Evolutionary conservation across 2,329 filamentous ascomycete genomes (phyloP), one percentile per base, ranked within the genome.

Genomic region (Phialophora chinensis): DNA sequence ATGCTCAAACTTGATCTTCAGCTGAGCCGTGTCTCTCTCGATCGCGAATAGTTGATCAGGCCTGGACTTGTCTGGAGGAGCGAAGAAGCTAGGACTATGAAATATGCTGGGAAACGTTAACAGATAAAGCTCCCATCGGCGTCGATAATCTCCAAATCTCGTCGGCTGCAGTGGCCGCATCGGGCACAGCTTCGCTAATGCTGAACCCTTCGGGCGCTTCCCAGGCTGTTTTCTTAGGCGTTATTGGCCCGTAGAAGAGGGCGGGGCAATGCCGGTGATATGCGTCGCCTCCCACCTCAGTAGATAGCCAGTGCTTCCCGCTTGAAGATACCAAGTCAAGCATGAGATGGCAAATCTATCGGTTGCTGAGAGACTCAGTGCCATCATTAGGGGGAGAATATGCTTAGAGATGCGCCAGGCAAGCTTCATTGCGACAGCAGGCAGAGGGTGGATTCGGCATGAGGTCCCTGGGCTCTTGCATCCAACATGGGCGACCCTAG

Each of bases 61-160:
- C 10, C 14, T 11, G 20, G 12, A 58, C 11, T 7, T 55, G n/a
- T 8, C 27, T 5, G 25, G 29, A 55, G 25, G 25, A 55, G 25
- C 35, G 29, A 29, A 20, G 14, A 6, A 20, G 17, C 35, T 17
- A 6, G 3, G 5, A 42, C 29, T 54, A 7, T 4, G 52, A 33
- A 33, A 55, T 17, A 12, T 31, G 17, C 27, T 55, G 53, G 53
- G 53, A 35, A 35, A 11, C 25, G 23, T n/a, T 35, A 3, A 60
- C 62, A 47, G 62, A 64, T 64, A 64, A 64, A 64, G 62, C 62
- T 64, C 38, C 49, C 53, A 58, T 58, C 23, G 58, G 62, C 54
- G 62, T 20, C 29, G 38, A 47, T 25, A n/a, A 50, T 52, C 44
- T 35, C 44, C 44, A 53, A 38, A 27, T 33, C n/a, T 49, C 3